These are phyloP conservation scores for Leccinum aurantiacum DNA, from an alignment of 768 basidiomycete species.

Conservation along the genomic window DNA sequence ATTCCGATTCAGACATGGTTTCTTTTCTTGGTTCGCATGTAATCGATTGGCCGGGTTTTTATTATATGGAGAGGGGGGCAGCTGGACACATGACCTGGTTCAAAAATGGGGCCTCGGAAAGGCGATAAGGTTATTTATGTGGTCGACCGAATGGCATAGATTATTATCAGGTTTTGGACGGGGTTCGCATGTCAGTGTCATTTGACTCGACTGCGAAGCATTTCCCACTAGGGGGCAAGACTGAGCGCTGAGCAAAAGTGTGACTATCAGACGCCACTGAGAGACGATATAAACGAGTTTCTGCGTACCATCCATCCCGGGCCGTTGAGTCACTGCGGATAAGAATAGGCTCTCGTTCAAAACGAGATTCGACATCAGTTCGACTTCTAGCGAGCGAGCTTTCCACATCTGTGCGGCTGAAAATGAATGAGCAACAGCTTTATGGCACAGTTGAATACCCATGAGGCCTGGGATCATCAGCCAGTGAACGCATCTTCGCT, in stretches of 20 bases:
- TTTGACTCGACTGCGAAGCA: neutral
- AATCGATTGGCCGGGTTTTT: neutral
- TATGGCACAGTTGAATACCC: too few relatives aligned
- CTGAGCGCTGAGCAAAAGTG: neutral
- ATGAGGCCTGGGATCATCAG: too few relatives aligned
- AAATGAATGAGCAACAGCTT: too few relatives aligned
- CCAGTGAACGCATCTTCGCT: too few relatives aligned
- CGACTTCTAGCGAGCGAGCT: too few relatives aligned
- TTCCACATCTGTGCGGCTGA: too few relatives aligned
- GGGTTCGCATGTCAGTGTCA: neutral
- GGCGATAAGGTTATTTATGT: neutral
- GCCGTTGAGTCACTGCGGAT: neutral
- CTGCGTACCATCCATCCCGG: neutral
- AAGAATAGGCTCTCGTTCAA: neutral
- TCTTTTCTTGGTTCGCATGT: neutral
- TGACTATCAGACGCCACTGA: too few relatives aligned
- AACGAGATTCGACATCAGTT: too few relatives aligned
- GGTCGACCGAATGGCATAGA: neutral
- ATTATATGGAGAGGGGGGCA: neutral
- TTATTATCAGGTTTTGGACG: neutral
- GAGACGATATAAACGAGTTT: neutral
- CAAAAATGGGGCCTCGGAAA: conserved; percentile 5
- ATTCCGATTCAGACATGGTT: conserved; percentile 11
- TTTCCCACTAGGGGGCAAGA: neutral
- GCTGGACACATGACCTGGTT: conserved; percentile 16